Base-by-base conservation (phyloP, 129 eudicot species). In the Centella asiatica region DNA sequence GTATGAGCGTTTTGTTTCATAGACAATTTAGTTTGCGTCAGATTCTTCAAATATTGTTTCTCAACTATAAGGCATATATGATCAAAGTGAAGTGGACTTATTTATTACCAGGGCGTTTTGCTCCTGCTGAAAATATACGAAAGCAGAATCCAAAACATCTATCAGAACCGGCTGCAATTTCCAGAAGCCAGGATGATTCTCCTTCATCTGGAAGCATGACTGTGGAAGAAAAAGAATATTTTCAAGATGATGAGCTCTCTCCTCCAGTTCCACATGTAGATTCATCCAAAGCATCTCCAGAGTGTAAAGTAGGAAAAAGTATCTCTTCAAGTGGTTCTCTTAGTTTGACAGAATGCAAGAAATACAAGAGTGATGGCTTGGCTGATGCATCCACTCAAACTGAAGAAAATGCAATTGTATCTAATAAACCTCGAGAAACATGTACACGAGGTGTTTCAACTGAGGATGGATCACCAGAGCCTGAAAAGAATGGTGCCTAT, bases 321-420 rank as follows among this genome's bases (percentile, higher is more conserved):
- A 74, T 94, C 27, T 49, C 81, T 2, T 81, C 75, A 40, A 71
- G 60, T 44, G 90, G 83, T 77, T 81, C 94, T 69, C 70, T 86
- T 46, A 83, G 95, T 75, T 63, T 90, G 64, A 71, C 85, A 3
- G 94, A 86, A 71, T 90, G 80, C 77, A 92, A 80, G 68, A 74
- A 82, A 67, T 74, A 88, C 83, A 82, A 78, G 56, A 72, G 61
- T 55, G 90, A 87, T 42, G 86, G 88, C 63, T 78, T 88, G 22
- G 85, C 95, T 26, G 87, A 92, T 74, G 98, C 98, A 6, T 77
- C 98, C 27, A 87, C 95, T 63, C 98, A 92, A 54, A 92, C 95
- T 5, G 90, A 92, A 37, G 94, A 84, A 44, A 78, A 63, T 44
- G 27, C 44, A 6, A 80, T 25, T 18, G 60, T 69, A 59, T 67